Evolutionary conservation across 225 moss, liverwort and hornwort genomes (phyloP).

Genomic region (Ulota crispa): DNA sequence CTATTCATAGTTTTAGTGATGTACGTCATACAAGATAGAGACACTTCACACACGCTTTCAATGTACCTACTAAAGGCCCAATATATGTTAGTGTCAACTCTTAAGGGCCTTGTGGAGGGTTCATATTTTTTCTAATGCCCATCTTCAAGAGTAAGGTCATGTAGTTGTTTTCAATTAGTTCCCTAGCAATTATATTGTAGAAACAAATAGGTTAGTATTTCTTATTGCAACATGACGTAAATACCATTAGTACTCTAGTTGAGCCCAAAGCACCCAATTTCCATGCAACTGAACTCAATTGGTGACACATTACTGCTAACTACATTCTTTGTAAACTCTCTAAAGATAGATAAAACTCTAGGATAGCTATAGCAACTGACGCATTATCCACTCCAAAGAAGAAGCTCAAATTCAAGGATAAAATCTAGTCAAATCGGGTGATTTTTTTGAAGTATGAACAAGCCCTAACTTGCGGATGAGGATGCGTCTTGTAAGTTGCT

Average conservation of each 20-base stretch:
- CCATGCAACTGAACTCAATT: slow-evolving; percentile 31
- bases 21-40: no score
- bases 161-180: neutral
- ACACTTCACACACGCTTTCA: no score
- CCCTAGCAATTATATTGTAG: neutral
- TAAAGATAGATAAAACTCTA: neutral
- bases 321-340: slow-evolving; percentile 17
- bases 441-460: neutral
- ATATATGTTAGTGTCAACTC: no score
- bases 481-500: neutral
- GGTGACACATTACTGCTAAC: slow-evolving; percentile 17
- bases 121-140: no score
- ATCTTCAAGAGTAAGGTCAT: no score
- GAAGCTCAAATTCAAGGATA: slow-evolving; percentile 12
- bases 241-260: neutral
- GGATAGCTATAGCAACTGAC: slow-evolving; percentile 1
- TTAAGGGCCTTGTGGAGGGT: no score
- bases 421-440: neutral
- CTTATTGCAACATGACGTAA: neutral
- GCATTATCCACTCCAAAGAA: slow-evolving; percentile 11
- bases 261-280: neutral
- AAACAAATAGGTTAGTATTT: neutral
- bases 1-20: no score
- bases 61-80: no score
- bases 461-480: neutral